Percentiles rank a stretch among this genome's conserved stretches.
phyloP scores from a whole-genome alignment of 805 yeast species.

The Barnettozyma californica region DNA sequence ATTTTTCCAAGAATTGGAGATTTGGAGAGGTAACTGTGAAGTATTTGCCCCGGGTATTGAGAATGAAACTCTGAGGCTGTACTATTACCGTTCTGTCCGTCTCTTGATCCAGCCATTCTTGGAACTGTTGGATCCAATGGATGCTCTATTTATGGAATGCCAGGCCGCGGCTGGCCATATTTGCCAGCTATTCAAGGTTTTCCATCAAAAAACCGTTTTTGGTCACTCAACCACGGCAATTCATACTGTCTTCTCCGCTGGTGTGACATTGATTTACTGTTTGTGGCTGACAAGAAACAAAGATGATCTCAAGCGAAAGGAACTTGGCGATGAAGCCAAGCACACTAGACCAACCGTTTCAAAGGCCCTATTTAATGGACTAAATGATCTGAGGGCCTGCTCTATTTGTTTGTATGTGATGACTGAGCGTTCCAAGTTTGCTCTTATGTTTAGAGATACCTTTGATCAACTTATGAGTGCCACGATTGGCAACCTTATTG shows the following conservation, averaged over 20 bases:
- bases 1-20: constrained; percentile 48
- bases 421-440: constrained; percentile 62
- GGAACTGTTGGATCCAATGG: constrained; percentile 56
- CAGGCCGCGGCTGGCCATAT: constrained; percentile 71
- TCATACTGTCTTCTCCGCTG: constrained; percentile 64
- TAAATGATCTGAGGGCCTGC: constrained; percentile 62
- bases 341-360: constrained; percentile 57
- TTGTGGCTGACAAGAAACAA: constrained; percentile 60
- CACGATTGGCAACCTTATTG: constrained; percentile 55
- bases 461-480: constrained; percentile 64
- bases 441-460: constrained; percentile 56
- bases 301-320: constrained; percentile 50
- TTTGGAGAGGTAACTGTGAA: constrained; percentile 52
- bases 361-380: constrained; percentile 46
- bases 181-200: constrained; percentile 57
- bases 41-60: constrained; percentile 45
- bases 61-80: constrained; percentile 52
- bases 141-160: constrained; percentile 55
- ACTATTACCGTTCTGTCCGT: constrained; percentile 57
- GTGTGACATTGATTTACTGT: constrained; percentile 61
- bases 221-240: constrained; percentile 65
- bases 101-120: constrained; percentile 58
- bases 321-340: constrained; percentile 51
- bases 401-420: constrained; percentile 58
- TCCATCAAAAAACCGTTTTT: constrained; percentile 54